Conservation (phyloP, 306 rosid species). For the Trifolium dubium region DNA sequence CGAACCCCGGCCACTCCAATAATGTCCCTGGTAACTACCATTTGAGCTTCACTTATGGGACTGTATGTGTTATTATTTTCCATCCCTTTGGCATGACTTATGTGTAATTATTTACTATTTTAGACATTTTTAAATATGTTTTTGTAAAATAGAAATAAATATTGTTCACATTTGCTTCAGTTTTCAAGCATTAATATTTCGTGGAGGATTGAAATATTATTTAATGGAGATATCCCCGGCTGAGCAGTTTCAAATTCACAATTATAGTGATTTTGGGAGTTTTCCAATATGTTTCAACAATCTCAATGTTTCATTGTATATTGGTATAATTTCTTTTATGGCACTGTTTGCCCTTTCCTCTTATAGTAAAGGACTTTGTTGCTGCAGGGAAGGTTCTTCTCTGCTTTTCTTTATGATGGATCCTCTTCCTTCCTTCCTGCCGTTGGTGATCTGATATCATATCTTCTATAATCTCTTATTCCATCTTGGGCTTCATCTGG, state of each 20-base stretch:
- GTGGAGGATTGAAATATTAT: neutral
- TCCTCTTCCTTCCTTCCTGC: neutral
- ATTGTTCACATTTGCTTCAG: neutral
- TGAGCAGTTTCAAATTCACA: neutral
- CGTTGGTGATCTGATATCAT: neutral
- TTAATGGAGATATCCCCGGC: neutral
- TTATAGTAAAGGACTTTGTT: neutral
- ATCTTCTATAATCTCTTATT: neutral
- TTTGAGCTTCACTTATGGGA: too few species aligned
- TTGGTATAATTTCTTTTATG: neutral
- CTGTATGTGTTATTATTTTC: slow-evolving; percentile 1
- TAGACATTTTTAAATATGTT: neutral
- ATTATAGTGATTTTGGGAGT: neutral
- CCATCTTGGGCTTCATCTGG: neutral
- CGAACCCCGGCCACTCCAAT: too few species aligned
- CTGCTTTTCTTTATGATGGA: neutral
- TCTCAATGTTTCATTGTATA: neutral
- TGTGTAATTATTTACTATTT: too few species aligned
- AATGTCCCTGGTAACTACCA: too few species aligned
- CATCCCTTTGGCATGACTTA: slow-evolving; percentile 1
- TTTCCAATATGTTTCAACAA: neutral
- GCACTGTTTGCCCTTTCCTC: neutral
- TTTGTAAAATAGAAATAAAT: neutral
- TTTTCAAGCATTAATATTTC: neutral
- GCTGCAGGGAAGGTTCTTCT: neutral